phyloP scores from a whole-genome alignment of 495 filamentous ascomycete species.

The Daldinia decipiens region DNA sequence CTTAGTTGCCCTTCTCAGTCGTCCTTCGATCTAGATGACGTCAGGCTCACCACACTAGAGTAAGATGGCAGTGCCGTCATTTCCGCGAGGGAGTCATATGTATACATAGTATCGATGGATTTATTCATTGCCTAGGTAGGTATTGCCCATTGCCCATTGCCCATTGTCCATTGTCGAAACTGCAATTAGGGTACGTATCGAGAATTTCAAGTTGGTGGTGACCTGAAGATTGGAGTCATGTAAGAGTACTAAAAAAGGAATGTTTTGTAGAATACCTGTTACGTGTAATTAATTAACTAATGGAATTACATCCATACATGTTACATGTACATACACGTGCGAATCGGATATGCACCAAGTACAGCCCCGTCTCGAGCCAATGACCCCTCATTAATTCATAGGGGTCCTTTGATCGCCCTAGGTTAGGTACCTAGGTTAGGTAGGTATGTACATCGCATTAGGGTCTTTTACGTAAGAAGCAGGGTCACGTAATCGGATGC shows the following conservation, averaged over 20 bases:
- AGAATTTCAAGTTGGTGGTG: background rate
- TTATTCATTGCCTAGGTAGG: background rate
- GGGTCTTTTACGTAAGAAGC: constrained; percentile 7
- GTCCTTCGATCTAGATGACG: constrained; percentile 25
- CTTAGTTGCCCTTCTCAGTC: constrained; percentile 14
- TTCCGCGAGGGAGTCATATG: constrained; percentile 15
- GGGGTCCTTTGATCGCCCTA: background rate
- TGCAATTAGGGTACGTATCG: background rate
- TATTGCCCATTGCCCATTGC: background rate
- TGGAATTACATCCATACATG: background rate
- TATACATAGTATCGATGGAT: background rate
- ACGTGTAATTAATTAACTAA: too few relatives aligned
- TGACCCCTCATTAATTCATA: background rate
- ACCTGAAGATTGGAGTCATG: background rate
- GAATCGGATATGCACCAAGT: background rate
- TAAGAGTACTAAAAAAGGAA: background rate
- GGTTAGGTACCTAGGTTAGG: too few relatives aligned
- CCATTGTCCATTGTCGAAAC: background rate
- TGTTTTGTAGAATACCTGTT: background rate
- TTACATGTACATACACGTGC: constrained; percentile 1
- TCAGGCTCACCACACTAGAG: constrained; percentile 23
- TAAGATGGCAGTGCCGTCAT: constrained; percentile 20
- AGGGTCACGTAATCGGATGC: constrained; percentile 1
- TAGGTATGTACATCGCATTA: too few relatives aligned
- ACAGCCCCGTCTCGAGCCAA: background rate